A percentile compares a stretch with the other conserved stretches of the same genome.
Conservation (phyloP, 805 yeast genomes). For the Metschnikowia drakensbergensis region DNA sequence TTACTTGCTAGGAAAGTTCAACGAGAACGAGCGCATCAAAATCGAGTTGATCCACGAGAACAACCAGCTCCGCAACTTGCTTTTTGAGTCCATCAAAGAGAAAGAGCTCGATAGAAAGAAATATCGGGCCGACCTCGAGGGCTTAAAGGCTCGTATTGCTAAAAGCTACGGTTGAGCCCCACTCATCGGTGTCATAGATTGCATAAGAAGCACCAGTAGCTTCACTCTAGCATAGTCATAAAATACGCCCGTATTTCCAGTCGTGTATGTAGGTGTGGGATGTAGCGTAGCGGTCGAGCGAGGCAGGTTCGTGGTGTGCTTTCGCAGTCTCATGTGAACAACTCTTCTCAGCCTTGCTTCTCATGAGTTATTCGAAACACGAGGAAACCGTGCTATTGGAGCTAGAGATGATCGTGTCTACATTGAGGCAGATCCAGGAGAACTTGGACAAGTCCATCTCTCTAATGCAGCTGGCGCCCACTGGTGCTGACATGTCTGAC, state of each 20-base stretch:
- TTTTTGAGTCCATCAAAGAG: conserved; percentile 28
- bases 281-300: neutral
- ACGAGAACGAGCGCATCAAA: conserved; percentile 34
- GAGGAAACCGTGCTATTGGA: conserved; percentile 30
- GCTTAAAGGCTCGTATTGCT: neutral
- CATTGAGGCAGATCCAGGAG: conserved; percentile 28
- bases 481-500: neutral
- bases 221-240: conserved; percentile 4
- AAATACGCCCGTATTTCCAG: neutral
- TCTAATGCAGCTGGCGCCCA: conserved; percentile 14
- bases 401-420: conserved; percentile 31
- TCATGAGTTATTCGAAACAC: conserved; percentile 3
- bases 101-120: conserved; percentile 21
- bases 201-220: neutral
- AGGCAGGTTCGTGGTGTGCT: neutral
- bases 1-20: conserved; percentile 31
- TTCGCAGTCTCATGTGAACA: neutral
- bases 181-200: neutral
- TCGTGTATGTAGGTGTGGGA: neutral
- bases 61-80: conserved; percentile 28
- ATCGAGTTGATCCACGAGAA: conserved; percentile 35
- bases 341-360: neutral
- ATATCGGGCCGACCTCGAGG: conserved; percentile 14
- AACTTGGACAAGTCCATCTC: conserved; percentile 25
- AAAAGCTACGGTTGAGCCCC: neutral